Percentiles rank a stretch among this genome's conserved stretches.
Evolutionary conservation across 768 basidiomycete species (phyloP).

Genomic region (Gymnopilus dilepis): DNA sequence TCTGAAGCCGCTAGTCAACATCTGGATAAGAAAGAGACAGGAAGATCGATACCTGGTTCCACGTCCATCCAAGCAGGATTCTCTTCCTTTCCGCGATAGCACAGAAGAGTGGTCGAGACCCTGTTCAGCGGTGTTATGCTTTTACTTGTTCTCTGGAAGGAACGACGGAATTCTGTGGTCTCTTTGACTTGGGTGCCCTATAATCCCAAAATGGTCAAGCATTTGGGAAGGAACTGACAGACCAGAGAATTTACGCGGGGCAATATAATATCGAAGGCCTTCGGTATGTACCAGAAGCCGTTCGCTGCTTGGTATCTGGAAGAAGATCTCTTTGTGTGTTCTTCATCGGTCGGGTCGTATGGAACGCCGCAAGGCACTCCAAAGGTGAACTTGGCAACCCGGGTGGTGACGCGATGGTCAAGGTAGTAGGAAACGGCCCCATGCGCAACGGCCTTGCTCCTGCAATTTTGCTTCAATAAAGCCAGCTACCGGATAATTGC

Average conservation of each 20-base stretch:
- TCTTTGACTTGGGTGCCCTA: slow-evolving; percentile 30
- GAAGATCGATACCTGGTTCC: slow-evolving; percentile 13
- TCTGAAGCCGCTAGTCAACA: neutral
- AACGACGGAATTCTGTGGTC: slow-evolving; percentile 25
- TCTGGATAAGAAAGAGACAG: neutral
- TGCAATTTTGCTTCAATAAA: neutral
- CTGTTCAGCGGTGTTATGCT: neutral
- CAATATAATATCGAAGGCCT: slow-evolving; percentile 7
- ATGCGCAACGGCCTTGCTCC: slow-evolving; percentile 27
- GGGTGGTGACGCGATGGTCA: slow-evolving; percentile 18
- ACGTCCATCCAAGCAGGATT: slow-evolving; percentile 22
- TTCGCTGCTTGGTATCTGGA: neutral
- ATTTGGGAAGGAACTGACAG: neutral
- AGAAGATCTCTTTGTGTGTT: slow-evolving; percentile 4
- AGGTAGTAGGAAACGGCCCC: slow-evolving; percentile 28
- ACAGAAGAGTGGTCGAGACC: slow-evolving; percentile 8
- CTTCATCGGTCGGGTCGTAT: neutral
- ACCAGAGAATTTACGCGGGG: neutral
- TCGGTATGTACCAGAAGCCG: slow-evolving; percentile 7
- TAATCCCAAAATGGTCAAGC: neutral
- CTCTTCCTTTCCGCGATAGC: slow-evolving; percentile 19
- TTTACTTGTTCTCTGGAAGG: slow-evolving; percentile 19
- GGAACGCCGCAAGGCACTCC: slow-evolving; percentile 12
- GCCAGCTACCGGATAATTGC: neutral
- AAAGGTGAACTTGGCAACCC: slow-evolving; percentile 22